phyloP scores from a whole-genome alignment of 129 eudicot species.

The Tagetes patula region DNA sequence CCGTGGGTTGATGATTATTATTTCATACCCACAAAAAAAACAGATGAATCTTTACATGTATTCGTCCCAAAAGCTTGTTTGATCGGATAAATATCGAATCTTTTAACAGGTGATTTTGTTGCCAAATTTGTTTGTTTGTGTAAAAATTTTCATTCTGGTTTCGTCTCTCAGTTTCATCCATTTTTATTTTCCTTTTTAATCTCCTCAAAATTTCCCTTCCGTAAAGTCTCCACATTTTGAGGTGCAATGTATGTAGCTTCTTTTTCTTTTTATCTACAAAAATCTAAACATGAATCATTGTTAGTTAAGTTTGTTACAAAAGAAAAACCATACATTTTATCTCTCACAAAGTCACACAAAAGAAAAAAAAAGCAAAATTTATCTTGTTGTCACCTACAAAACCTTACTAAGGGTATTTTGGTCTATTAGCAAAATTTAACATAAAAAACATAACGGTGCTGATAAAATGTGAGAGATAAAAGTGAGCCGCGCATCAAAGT shows the following conservation, averaged over 20 bases:
- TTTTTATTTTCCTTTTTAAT: constrained; percentile 20
- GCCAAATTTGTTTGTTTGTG: constrained; percentile 13
- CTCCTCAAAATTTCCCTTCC: constrained; percentile 16
- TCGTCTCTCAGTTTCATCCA: constrained; percentile 12
- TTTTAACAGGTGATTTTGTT: not conserved
- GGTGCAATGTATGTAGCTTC: not conserved
- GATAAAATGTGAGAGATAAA: too few relatives aligned
- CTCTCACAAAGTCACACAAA: too few relatives aligned
- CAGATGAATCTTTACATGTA: constrained; percentile 13
- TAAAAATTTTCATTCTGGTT: not conserved
- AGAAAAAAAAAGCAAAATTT: too few relatives aligned
- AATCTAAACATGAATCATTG: not conserved
- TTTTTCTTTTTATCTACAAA: not conserved
- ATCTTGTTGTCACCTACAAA: too few relatives aligned
- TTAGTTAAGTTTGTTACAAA: not conserved
- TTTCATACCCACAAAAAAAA: constrained; percentile 24
- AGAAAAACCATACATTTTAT: too few relatives aligned
- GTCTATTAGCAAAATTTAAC: too few relatives aligned
- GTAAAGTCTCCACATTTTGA: constrained; percentile 21
- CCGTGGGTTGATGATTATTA: constrained; percentile 1
- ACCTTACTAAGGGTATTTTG: too few relatives aligned
- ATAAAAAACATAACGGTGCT: too few relatives aligned
- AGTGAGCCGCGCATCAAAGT: too few relatives aligned
- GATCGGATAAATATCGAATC: not conserved
- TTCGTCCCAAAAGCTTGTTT: constrained; percentile 2